Evolutionary conservation across 345 rosid species (phyloP).

Genomic region (Bruguiera gymnorhiza): DNA sequence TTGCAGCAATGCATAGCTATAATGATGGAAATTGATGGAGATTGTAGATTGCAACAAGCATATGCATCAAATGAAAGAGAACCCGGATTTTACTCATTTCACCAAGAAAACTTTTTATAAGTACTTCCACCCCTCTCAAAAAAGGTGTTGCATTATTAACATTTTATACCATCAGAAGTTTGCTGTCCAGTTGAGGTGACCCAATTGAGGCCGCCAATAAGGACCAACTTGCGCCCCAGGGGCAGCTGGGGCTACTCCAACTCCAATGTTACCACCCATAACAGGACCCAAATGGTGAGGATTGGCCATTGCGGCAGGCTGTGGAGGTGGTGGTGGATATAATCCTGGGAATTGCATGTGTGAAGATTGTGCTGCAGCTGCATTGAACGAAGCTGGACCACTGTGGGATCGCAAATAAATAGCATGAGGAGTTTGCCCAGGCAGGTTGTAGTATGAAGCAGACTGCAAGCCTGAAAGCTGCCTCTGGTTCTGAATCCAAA

Average conservation of each 20-base stretch:
- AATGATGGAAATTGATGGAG: not conserved
- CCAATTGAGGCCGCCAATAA: slow-evolving; percentile 70
- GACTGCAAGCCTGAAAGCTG: slow-evolving; percentile 69
- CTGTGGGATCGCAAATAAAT: slow-evolving; percentile 74
- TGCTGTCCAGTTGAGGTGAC: slow-evolving; percentile 86
- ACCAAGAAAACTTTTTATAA: slow-evolving; percentile 21
- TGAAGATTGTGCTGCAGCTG: slow-evolving; percentile 82
- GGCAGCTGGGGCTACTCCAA: slow-evolving; percentile 62
- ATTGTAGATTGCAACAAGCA: not conserved
- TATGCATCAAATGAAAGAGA: slow-evolving; percentile 15
- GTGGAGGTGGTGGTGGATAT: slow-evolving; percentile 53
- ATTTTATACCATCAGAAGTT: slow-evolving; percentile 52
- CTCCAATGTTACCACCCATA: slow-evolving; percentile 78
- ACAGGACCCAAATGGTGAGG: slow-evolving; percentile 78
- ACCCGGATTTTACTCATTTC: slow-evolving; percentile 16
- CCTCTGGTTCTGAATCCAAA: slow-evolving; percentile 88
- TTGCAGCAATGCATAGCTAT: too few relatives aligned
- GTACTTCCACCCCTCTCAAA: slow-evolving; percentile 26
- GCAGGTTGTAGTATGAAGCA: slow-evolving; percentile 66
- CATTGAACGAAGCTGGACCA: slow-evolving; percentile 70
- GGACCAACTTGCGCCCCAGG: slow-evolving; percentile 75
- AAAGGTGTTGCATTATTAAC: slow-evolving; percentile 10
- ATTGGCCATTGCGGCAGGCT: slow-evolving; percentile 60
- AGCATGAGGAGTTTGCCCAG: slow-evolving; percentile 77
- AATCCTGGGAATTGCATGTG: slow-evolving; percentile 87